A percentile compares a stretch with the other conserved stretches of the same genome.
Evolutionary conservation across 2,329 filamentous ascomycete genomes (phyloP).

Genomic region (Aspergillus sp.): DNA sequence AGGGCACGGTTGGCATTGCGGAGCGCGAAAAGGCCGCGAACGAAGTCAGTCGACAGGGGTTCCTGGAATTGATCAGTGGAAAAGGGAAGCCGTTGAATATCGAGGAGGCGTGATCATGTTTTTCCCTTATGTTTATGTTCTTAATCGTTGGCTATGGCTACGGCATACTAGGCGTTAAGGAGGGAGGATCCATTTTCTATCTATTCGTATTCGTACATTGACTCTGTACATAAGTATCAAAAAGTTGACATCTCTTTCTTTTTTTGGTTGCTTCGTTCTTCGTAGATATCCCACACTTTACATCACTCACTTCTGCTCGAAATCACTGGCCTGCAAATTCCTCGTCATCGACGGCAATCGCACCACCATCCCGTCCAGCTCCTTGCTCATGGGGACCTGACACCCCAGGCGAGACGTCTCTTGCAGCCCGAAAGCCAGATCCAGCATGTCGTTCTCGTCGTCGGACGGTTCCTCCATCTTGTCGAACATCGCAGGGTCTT

Average conservation of each 20-base stretch:
- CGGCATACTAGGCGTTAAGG: conserved; percentile 29
- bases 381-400: conserved; percentile 85
- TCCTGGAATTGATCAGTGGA: conserved; percentile 74
- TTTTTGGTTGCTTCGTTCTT: conserved; percentile 7
- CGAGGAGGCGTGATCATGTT: conserved; percentile 32
- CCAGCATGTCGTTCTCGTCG: conserved; percentile 84
- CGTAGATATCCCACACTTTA: conserved; percentile 1
- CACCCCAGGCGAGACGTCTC: conserved; percentile 80
- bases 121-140: conserved; percentile 5
- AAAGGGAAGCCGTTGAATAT: conserved; percentile 42
- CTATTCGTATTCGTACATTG: neutral
- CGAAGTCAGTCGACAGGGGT: conserved; percentile 95
- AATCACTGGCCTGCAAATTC: conserved; percentile 93
- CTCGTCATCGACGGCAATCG: conserved; percentile 86
- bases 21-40: conserved; percentile 80
- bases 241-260: conserved; percentile 19
- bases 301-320: conserved; percentile 43
- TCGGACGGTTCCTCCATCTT: conserved; percentile 69
- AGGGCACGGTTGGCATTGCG: conserved; percentile 68
- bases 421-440: conserved; percentile 80
- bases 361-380: conserved; percentile 77
- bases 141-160: conserved; percentile 6
- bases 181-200: conserved; percentile 8
- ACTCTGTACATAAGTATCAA: conserved; percentile 4
- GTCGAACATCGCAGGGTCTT: conserved; percentile 64